These are phyloP conservation scores for Noccaea bulbosa DNA, from an alignment of 345 rosid genomes.

Conservation along the genomic window DNA sequence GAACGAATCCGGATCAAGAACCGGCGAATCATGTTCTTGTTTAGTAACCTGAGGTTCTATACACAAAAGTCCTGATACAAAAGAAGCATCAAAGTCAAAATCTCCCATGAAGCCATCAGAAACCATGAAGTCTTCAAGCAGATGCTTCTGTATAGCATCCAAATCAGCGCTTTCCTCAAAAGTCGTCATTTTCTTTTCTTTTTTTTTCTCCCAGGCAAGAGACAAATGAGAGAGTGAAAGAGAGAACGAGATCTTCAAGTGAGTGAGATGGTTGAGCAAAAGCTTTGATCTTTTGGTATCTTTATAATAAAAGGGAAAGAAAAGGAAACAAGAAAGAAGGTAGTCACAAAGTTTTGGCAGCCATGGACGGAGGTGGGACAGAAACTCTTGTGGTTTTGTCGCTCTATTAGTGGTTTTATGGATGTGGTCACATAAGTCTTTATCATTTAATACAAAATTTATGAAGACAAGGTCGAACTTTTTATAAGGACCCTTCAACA, in stretches of 20 bases:
- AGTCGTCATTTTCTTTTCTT: constrained; percentile 42
- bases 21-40: constrained; percentile 50
- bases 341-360: constrained; percentile 31
- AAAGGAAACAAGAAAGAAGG: constrained; percentile 37
- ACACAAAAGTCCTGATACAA: constrained; percentile 40
- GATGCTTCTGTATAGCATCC: constrained; percentile 56
- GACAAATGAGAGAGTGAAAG: constrained; percentile 3
- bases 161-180: constrained; percentile 49
- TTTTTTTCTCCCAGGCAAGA: not conserved
- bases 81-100: constrained; percentile 45
- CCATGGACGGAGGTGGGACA: constrained; percentile 41
- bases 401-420: constrained; percentile 29
- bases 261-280: constrained; percentile 36
- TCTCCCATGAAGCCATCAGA: constrained; percentile 48
- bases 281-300: constrained; percentile 27
- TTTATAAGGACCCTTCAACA: constrained; percentile 36
- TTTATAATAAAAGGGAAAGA: constrained; percentile 31
- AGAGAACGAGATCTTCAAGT: constrained; percentile 1
- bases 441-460: constrained; percentile 32
- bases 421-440: constrained; percentile 25
- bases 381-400: constrained; percentile 35
- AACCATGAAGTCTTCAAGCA: constrained; percentile 58
- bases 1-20: constrained; percentile 33
- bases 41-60: constrained; percentile 45
- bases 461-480: constrained; percentile 41